Evolutionary conservation across 2,329 filamentous ascomycete genomes (phyloP).

Genomic region (Endoconidiophora laricicola): DNA sequence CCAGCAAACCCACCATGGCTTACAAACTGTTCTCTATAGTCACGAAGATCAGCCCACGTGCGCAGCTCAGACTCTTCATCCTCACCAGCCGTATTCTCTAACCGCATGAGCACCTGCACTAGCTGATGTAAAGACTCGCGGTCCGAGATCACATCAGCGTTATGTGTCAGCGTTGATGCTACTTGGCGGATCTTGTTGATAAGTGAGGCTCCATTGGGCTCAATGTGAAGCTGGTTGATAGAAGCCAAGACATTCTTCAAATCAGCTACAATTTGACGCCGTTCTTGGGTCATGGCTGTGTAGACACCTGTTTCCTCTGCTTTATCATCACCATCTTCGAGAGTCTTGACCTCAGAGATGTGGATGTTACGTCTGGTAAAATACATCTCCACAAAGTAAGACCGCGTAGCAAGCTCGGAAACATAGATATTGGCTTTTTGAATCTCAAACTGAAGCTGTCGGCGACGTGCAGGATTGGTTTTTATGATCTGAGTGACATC

Average conservation of each 20-base stretch:
- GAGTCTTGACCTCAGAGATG: constrained; percentile 21
- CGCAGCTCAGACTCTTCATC: constrained; percentile 12
- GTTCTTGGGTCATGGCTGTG: constrained; percentile 53
- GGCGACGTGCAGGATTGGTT: constrained; percentile 31
- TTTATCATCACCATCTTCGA: constrained; percentile 23
- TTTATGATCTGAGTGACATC: constrained; percentile 33
- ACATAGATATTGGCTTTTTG: constrained; percentile 84
- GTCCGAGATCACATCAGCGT: constrained; percentile 5
- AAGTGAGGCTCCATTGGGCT: constrained; percentile 47
- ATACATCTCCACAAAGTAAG: constrained; percentile 75
- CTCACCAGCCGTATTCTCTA: constrained; percentile 8
- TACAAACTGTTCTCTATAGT: constrained; percentile 11
- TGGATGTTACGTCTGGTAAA: constrained; percentile 58
- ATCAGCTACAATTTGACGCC: constrained; percentile 67
- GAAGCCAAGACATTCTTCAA: constrained; percentile 57
- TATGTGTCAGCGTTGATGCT: constrained; percentile 58
- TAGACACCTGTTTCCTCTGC: constrained; percentile 33
- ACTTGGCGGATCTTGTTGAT: constrained; percentile 76
- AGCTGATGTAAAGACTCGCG: constrained; percentile 9
- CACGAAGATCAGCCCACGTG: constrained; percentile 10
- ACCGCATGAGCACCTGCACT: constrained; percentile 8
- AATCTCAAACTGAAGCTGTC: constrained; percentile 63
- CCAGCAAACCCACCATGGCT: constrained; percentile 12
- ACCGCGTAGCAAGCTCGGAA: constrained; percentile 64
- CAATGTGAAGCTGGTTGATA: constrained; percentile 73